Percentiles rank a stretch among this genome's conserved stretches.
Evolutionary conservation across 345 rosid genomes (phyloP).

Genomic region (Eucalyptus camaldulensis): DNA sequence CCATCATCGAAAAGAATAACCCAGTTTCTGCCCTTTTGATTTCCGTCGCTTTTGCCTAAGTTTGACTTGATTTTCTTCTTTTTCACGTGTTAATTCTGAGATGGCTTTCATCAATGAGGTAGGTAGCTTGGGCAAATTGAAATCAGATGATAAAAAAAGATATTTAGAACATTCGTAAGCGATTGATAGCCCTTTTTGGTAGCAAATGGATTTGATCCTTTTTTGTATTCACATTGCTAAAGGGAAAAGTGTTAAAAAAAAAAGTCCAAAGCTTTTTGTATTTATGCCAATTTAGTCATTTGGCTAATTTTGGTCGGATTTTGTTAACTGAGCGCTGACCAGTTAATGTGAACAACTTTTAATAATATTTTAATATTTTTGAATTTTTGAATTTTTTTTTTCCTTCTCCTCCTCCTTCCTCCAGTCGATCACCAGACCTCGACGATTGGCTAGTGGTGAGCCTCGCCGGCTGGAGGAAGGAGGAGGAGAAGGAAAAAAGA

Average conservation of each 20-base stretch:
- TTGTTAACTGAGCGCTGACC: accelerated
- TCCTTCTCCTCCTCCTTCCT: no score
- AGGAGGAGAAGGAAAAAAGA: no score
- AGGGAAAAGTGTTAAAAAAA: no score
- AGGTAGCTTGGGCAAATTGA: neutral
- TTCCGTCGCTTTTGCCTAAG: neutral
- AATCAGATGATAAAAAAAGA: neutral
- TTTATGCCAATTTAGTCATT: no score
- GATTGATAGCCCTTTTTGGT: neutral
- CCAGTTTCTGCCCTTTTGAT: neutral
- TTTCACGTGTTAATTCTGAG: neutral
- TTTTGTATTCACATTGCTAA: neutral
- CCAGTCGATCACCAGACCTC: accelerated
- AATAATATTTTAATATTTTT: no score
- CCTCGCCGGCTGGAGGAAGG: no score
- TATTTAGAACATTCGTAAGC: neutral
- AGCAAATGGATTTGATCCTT: neutral
- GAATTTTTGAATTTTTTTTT: no score
- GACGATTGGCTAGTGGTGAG: no score
- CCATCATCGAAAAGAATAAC: neutral
- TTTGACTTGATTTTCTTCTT: neutral
- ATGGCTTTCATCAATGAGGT: neutral
- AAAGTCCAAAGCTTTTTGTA: accelerated
- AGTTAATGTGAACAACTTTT: no score
- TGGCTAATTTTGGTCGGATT: no score